Evolutionary conservation across 2,329 filamentous ascomycete genomes (phyloP).

Genomic region (Aureobasidium lini): DNA sequence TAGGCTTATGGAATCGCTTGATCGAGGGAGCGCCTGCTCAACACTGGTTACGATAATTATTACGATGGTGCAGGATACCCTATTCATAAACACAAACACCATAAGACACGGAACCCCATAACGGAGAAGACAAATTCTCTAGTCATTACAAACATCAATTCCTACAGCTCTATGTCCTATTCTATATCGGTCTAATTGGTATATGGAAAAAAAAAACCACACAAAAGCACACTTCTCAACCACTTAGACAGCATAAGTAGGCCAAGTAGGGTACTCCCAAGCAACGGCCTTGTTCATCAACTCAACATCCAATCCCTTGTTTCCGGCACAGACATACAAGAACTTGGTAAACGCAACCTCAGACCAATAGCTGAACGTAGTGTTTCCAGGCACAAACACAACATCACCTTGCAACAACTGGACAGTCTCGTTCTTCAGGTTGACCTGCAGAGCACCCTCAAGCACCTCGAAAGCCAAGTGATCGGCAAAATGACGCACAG

Average conservation of each 20-base stretch:
- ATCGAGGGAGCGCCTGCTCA: neutral
- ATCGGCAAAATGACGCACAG: conserved; percentile 22
- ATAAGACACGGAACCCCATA: no score
- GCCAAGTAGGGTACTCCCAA: conserved; percentile 12
- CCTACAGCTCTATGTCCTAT: no score
- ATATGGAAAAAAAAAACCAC: neutral
- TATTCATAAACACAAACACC: no score
- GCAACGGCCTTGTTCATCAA: neutral
- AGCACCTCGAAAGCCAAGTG: conserved; percentile 16
- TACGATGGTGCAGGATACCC: no score
- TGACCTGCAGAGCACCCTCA: neutral
- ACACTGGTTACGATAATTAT: no score
- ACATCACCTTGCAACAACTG: conserved; percentile 6
- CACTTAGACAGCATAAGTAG: neutral
- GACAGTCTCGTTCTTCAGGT: neutral
- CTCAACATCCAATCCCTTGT: neutral
- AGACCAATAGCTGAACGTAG: conserved; percentile 3
- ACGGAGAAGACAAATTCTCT: no score
- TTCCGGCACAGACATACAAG: conserved; percentile 8
- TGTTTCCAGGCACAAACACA: conserved; percentile 5
- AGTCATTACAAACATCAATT: no score
- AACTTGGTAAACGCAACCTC: conserved; percentile 11
- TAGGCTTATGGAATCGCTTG: neutral
- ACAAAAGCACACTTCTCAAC: neutral
- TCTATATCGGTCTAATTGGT: neutral